These are phyloP conservation scores for Shiraia sp. DNA, from an alignment of 2,329 filamentous ascomycete species.

Conservation along the genomic window DNA sequence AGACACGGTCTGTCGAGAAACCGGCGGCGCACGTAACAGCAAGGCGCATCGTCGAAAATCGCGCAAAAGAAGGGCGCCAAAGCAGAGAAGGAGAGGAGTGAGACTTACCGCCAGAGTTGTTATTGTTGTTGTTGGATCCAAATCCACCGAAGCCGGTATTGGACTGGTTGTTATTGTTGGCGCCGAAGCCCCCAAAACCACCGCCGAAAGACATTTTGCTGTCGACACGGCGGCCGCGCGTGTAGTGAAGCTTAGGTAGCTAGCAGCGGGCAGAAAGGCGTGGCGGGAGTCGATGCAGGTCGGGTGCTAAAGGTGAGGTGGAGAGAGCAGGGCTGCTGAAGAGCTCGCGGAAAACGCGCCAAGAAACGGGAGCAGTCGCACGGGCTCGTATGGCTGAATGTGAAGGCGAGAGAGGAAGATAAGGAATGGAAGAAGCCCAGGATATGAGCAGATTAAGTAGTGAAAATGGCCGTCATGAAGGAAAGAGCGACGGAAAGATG, in stretches of 20 bases:
- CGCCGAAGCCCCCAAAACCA: slow-evolving; percentile 50
- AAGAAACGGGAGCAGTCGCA: slow-evolving; percentile 30
- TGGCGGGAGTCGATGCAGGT: slow-evolving; percentile 22
- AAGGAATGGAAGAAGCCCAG: slow-evolving; percentile 30
- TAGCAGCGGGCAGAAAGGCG: slow-evolving; percentile 24
- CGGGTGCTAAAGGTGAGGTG: slow-evolving; percentile 19
- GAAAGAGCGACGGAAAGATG: slow-evolving; percentile 25
- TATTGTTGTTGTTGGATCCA: slow-evolving; percentile 41
- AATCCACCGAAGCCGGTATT: slow-evolving; percentile 46
- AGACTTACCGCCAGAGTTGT: slow-evolving; percentile 57
- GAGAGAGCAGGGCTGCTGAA: slow-evolving; percentile 20
- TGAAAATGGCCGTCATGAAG: slow-evolving; percentile 34
- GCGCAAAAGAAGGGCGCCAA: slow-evolving; percentile 19
- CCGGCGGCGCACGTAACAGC: slow-evolving; percentile 30
- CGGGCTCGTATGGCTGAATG: slow-evolving; percentile 14
- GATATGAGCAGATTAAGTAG: slow-evolving; percentile 36
- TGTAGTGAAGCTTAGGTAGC: slow-evolving; percentile 14
- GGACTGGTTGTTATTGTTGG: slow-evolving; percentile 40
- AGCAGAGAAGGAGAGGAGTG: slow-evolving; percentile 19
- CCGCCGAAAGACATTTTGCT: slow-evolving; percentile 56
- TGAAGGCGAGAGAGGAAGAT: slow-evolving; percentile 5
- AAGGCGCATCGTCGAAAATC: slow-evolving; percentile 32
- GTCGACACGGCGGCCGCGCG: slow-evolving; percentile 27
- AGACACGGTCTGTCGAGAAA: slow-evolving; percentile 39
- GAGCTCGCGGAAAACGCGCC: slow-evolving; percentile 40